Evolutionary conservation across 2,329 filamentous ascomycete genomes (phyloP).

Genomic region (Aspergillus sp.): DNA sequence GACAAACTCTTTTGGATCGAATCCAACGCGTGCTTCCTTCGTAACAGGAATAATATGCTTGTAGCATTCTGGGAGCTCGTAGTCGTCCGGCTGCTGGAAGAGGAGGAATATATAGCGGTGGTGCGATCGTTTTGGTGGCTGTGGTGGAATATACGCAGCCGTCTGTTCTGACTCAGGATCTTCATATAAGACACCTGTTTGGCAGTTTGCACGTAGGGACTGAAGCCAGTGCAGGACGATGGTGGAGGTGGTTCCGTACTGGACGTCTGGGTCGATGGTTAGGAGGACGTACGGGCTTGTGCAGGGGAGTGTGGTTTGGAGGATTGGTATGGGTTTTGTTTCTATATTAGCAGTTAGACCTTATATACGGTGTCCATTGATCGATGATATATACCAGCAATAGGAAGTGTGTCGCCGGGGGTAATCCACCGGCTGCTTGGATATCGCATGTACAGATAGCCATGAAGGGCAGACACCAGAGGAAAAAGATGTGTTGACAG

Average conservation of each 20-base stretch:
- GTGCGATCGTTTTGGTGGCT: conserved; percentile 16
- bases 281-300: conserved; percentile 16
- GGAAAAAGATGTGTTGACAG: background rate
- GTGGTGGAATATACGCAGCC: conserved; percentile 24
- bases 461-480: background rate
- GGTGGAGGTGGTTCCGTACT: conserved; percentile 7
- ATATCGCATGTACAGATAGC: conserved; percentile 13
- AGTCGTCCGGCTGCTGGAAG: conserved; percentile 19
- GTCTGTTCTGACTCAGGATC: background rate
- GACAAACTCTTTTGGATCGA: conserved; percentile 31
- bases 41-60: conserved; percentile 23
- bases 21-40: conserved; percentile 19
- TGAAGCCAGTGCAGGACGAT: conserved; percentile 25
- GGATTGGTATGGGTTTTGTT: conserved; percentile 9
- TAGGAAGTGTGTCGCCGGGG: conserved; percentile 12
- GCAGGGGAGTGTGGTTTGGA: conserved; percentile 11
- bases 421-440: conserved; percentile 11
- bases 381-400: conserved; percentile 1
- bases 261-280: conserved; percentile 20
- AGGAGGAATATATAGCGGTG: conserved; percentile 30
- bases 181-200: conserved; percentile 1
- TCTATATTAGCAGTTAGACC: no score
- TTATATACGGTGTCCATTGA: background rate
- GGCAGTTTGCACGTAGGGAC: conserved; percentile 9
- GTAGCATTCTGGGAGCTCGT: conserved; percentile 26